A percentile compares a stretch with the other conserved stretches of the same genome.
phyloP scores from a whole-genome alignment of 108 stramenopile species.

The Skeletonema costatum region DNA sequence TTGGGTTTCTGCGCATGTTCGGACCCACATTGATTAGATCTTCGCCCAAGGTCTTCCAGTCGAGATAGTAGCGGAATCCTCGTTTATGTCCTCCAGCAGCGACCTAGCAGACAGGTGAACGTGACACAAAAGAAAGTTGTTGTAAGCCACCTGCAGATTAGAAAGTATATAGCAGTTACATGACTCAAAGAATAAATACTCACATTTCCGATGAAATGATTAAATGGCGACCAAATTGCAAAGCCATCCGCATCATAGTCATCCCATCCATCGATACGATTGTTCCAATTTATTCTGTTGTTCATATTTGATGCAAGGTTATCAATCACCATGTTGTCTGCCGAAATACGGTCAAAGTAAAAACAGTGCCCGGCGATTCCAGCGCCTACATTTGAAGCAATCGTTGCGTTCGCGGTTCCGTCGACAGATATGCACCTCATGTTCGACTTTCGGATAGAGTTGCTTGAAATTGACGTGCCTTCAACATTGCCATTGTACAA shows the following conservation, averaged over 20 bases:
- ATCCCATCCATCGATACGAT: background rate
- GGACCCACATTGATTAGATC: slow-evolving; percentile 6
- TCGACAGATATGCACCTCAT: slow-evolving; percentile 67
- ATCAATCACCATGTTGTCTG: background rate
- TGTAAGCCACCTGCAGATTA: background rate
- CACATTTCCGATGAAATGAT: slow-evolving; percentile 47
- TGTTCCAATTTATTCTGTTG: background rate
- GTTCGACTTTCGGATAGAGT: slow-evolving; percentile 62
- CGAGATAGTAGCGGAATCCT: slow-evolving; percentile 18
- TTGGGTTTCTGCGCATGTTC: slow-evolving; percentile 16
- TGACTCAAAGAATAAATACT: background rate
- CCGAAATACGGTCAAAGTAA: slow-evolving; percentile 14
- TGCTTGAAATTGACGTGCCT: slow-evolving; percentile 54
- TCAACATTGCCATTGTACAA: slow-evolving; percentile 45
- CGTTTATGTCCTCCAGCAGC: slow-evolving; percentile 41
- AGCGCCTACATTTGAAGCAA: slow-evolving; percentile 62
- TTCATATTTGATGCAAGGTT: background rate
- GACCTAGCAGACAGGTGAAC: background rate
- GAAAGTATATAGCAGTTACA: background rate
- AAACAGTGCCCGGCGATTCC: slow-evolving; percentile 51
- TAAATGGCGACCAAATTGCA: slow-evolving; percentile 13
- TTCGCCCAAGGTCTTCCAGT: slow-evolving; percentile 17
- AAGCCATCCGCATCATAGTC: slow-evolving; percentile 35
- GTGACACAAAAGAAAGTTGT: background rate
- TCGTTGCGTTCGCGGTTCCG: slow-evolving; percentile 51